A percentile compares a stretch with the other conserved stretches of the same genome.
These are phyloP conservation scores for Metschnikowia peoriensis DNA, from an alignment of 805 yeast species.

Conservation along the genomic window DNA sequence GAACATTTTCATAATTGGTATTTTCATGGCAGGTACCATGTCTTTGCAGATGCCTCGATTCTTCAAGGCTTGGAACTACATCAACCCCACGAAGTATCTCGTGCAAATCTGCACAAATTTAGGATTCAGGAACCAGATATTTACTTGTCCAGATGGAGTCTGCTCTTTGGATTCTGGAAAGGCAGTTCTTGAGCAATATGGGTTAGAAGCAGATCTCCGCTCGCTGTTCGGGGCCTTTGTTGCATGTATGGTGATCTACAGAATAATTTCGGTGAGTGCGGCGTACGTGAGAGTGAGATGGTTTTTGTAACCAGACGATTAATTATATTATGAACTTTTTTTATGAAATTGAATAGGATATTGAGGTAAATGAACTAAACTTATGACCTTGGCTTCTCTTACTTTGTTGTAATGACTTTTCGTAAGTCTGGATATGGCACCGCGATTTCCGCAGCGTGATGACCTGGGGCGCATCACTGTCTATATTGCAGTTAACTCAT, in stretches of 20 bases:
- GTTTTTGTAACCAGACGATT: slow-evolving; percentile 9
- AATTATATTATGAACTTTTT: background rate
- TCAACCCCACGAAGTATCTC: slow-evolving; percentile 76
- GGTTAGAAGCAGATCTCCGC: slow-evolving; percentile 36
- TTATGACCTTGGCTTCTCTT: background rate
- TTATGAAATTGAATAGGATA: background rate
- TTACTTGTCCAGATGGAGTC: slow-evolving; percentile 46
- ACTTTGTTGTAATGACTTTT: too few species aligned
- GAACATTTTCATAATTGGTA: slow-evolving; percentile 63
- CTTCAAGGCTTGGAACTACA: slow-evolving; percentile 66
- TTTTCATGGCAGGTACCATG: slow-evolving; percentile 83
- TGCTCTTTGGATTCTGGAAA: slow-evolving; percentile 55
- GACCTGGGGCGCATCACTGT: background rate
- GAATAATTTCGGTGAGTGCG: slow-evolving; percentile 32
- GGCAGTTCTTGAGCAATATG: slow-evolving; percentile 53
- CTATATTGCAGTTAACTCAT: background rate
- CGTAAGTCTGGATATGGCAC: too few species aligned
- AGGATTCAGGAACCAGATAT: slow-evolving; percentile 50
- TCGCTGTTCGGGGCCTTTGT: slow-evolving; percentile 39
- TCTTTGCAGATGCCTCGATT: slow-evolving; percentile 72
- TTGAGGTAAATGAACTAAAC: background rate
- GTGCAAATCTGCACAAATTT: slow-evolving; percentile 59
- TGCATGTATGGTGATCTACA: slow-evolving; percentile 41
- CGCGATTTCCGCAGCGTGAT: background rate
- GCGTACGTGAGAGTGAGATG: slow-evolving; percentile 28